Evolutionary conservation across 129 eudicot species (phyloP), one percentile per base, ranked within the genome.

Genomic region (Sambucus nigra): DNA sequence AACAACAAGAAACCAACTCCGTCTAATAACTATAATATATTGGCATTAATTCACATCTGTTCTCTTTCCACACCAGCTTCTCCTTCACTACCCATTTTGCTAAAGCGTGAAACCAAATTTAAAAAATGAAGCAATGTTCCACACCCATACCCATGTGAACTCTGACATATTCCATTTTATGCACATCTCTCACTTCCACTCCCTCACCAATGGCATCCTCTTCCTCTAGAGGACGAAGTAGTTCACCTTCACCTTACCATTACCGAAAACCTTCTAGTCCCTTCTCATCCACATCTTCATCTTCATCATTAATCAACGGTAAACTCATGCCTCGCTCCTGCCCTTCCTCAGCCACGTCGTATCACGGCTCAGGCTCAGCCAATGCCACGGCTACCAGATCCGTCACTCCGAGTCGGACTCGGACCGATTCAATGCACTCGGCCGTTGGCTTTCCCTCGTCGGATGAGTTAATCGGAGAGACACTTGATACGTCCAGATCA

Each of bases 161-260:
- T 54, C 77, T 76, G 81, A 70, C 70, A 66, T 24, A 56, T 64
- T 57, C n/a, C n/a, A n/a, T n/a, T n/a, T n/a, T n/a, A n/a, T n/a
- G n/a, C n/a, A n/a, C 67, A 48, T 68, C 19, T 35, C 21, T 46
- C 49, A 15, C 31, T 28, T 11, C 60, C 17, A 24, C 75, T 66
- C 11, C 7, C 51, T 53, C 46, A 49, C 73, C 72, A 77, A 80
- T 83, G 96, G 88, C 93, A 71, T 47, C 79, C 6, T 77, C 94
- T 16, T 77, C 95, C 26, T 80, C 92, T 4, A 59, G 88, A 59
- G 87, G 76, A 67, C 69, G 94, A 46, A 85, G 82, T 70, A 76
- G 76, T 47, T 82, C 99, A 29, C 88, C 95, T 91, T 81, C 48
- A 63, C 62, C 27, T n/a, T n/a, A n/a, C n/a, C n/a, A n/a, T n/a